Evolutionary conservation across 306 rosid species (phyloP), one percentile per base, ranked within the genome.

Genomic region (Hylodesmum podocarpum): DNA sequence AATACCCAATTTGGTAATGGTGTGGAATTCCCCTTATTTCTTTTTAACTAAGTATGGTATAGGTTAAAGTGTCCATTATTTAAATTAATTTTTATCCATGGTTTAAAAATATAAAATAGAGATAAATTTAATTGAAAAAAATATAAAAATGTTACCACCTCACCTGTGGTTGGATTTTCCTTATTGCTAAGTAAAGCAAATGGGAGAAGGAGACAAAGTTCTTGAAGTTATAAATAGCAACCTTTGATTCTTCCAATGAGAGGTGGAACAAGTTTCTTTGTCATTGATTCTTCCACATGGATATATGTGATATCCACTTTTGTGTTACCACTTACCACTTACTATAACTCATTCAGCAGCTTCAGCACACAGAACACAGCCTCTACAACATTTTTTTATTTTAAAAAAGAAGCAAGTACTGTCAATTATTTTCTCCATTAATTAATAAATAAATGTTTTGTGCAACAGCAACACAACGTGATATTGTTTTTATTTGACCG

Each of bases 141-240:
- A n/a, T n/a, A n/a, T n/a, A n/a, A n/a, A n/a, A n/a, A n/a, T n/a
- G n/a, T n/a, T n/a, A n/a, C n/a, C n/a, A n/a, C n/a, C n/a, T n/a
- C n/a, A n/a, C n/a, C n/a, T n/a, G n/a, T n/a, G n/a, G n/a, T n/a
- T n/a, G 74, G 80, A 77, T 61, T 73, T 66, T 41, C 66, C 73
- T 41, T 75, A 19, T 49, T 57, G 78, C 64, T 33, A 73, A 68
- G 84, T 73, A 78, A 57, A 66, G 61, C 6, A 49, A 80, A 53
- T 50, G 33, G 12, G 8, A 19, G 31, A 46, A 24, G n/a, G 16
- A 53, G 58, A 33, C 39, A 66, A 3, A 37, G 15, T 37, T 41
- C 77, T 76, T 76, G 79, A 80, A 81, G 49, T 61, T 81, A 28
- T 49, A 75, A 74, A 81, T 8, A 22, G 22, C 81, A 39, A 37